These are phyloP conservation scores for Spergularia marina DNA, from an alignment of 148 eudicot genomes.

Conservation along the genomic window DNA sequence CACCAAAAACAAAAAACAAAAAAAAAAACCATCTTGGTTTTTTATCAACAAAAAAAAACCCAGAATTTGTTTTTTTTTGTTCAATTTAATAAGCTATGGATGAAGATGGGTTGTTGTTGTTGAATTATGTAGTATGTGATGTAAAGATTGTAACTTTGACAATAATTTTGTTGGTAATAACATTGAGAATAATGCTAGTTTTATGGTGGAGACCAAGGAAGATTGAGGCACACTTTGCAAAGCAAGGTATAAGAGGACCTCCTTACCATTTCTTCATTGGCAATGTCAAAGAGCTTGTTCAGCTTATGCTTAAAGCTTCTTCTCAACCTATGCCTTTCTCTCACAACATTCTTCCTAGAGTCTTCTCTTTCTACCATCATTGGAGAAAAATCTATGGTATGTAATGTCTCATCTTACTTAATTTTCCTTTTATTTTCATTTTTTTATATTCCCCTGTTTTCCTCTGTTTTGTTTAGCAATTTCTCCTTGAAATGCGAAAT, in stretches of 20 bases:
- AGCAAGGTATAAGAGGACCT: constrained; percentile 92
- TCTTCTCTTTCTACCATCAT: constrained; percentile 93
- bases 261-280: constrained; percentile 78
- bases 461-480: background rate
- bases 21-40: constrained; percentile 10
- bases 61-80: background rate
- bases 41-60: background rate
- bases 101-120: constrained; percentile 14
- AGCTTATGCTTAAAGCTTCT: constrained; percentile 72
- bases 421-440: too few species aligned
- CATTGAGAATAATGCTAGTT: constrained; percentile 41
- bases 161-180: constrained; percentile 29
- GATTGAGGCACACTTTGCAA: constrained; percentile 64
- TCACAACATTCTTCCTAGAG: constrained; percentile 93
- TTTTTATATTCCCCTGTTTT: background rate
- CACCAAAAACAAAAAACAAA: constrained; percentile 9
- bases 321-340: constrained; percentile 66
- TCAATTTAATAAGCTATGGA: constrained; percentile 5
- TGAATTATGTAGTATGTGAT: constrained; percentile 10
- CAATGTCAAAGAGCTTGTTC: constrained; percentile 75
- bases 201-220: constrained; percentile 88
- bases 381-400: constrained; percentile 95
- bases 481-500: too few species aligned
- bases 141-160: constrained; percentile 29
- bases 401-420: background rate